Evolutionary conservation across 371 early-diverging fungal species (phyloP).

Genomic region (Lichtheimia corymbifera): DNA sequence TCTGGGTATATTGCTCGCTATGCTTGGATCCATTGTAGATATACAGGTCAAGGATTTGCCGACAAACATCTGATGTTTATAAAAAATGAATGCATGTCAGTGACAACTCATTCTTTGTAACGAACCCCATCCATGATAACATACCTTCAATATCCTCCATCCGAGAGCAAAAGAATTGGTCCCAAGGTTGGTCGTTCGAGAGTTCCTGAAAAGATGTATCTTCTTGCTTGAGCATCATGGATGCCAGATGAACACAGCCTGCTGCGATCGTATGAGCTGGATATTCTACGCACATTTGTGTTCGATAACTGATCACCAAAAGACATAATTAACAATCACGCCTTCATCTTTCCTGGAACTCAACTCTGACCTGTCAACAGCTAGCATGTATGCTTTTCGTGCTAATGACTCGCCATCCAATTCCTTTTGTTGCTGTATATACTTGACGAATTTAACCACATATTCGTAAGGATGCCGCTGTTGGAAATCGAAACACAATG

Average conservation of each 20-base stretch:
- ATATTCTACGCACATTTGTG: slow-evolving; percentile 58
- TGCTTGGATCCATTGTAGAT: slow-evolving; percentile 39
- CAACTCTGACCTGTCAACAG: slow-evolving; percentile 47
- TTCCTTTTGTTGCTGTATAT: slow-evolving; percentile 33
- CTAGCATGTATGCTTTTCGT: slow-evolving; percentile 51
- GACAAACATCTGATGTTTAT: slow-evolving; percentile 48
- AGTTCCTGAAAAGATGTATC: slow-evolving; percentile 25
- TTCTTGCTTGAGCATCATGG: slow-evolving; percentile 38
- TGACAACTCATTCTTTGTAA: background rate
- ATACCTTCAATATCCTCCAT: slow-evolving; percentile 59
- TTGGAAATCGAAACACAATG: slow-evolving; percentile 67
- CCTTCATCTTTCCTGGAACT: background rate
- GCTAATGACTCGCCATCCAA: slow-evolving; percentile 51
- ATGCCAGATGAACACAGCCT: slow-evolving; percentile 63
- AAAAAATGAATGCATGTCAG: background rate
- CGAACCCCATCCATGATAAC: background rate
- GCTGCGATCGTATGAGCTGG: slow-evolving; percentile 68
- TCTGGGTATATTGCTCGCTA: slow-evolving; percentile 40
- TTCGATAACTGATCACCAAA: slow-evolving; percentile 49
- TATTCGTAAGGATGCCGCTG: slow-evolving; percentile 63
- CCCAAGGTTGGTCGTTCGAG: slow-evolving; percentile 35
- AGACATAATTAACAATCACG: too few species aligned
- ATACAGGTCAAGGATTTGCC: slow-evolving; percentile 58
- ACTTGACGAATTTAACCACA: slow-evolving; percentile 62
- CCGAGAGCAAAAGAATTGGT: slow-evolving; percentile 48